Percentiles rank a stretch among this genome's conserved stretches.
Conservation (phyloP, 495 filamentous ascomycete genomes). For the Cercophora samala region DNA sequence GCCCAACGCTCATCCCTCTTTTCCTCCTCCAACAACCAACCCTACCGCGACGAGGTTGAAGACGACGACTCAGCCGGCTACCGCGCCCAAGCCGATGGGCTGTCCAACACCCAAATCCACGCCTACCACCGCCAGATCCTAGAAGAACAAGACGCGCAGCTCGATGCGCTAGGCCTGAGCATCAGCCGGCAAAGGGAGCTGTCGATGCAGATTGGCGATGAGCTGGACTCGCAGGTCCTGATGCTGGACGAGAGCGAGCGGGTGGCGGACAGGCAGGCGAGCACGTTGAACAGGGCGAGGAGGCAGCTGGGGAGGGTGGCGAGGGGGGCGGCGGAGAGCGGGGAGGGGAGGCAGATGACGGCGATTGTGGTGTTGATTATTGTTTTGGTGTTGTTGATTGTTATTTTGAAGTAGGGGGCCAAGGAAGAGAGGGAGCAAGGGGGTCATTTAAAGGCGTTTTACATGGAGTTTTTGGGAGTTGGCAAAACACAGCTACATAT, state of each 20-base stretch:
- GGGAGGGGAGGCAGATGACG: slow-evolving; percentile 77
- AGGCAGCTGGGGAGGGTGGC: slow-evolving; percentile 67
- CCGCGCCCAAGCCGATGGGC: slow-evolving; percentile 37
- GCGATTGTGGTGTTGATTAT: slow-evolving; percentile 74
- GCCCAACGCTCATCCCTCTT: slow-evolving; percentile 55
- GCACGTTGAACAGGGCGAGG: slow-evolving; percentile 68
- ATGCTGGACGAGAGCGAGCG: slow-evolving; percentile 86
- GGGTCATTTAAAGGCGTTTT: neutral
- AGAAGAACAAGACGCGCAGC: slow-evolving; percentile 82
- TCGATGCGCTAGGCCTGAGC: slow-evolving; percentile 79
- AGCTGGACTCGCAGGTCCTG: slow-evolving; percentile 84
- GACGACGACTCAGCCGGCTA: slow-evolving; percentile 52
- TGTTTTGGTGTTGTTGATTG: slow-evolving; percentile 72
- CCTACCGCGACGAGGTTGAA: slow-evolving; percentile 51
- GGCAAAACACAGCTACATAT: too few relatives aligned
- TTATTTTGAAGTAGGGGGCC: slow-evolving; percentile 63
- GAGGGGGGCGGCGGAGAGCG: slow-evolving; percentile 70
- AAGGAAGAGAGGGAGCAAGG: neutral
- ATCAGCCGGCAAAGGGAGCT: slow-evolving; percentile 92
- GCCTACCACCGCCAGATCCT: slow-evolving; percentile 75
- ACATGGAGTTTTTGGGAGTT: neutral
- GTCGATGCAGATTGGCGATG: slow-evolving; percentile 93
- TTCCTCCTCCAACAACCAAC: slow-evolving; percentile 29
- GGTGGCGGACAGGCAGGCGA: slow-evolving; percentile 75
- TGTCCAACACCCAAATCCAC: slow-evolving; percentile 85